Evolutionary conservation across 169 alveolate species (phyloP).

Genomic region (Plasmodium cynomolgi): DNA sequence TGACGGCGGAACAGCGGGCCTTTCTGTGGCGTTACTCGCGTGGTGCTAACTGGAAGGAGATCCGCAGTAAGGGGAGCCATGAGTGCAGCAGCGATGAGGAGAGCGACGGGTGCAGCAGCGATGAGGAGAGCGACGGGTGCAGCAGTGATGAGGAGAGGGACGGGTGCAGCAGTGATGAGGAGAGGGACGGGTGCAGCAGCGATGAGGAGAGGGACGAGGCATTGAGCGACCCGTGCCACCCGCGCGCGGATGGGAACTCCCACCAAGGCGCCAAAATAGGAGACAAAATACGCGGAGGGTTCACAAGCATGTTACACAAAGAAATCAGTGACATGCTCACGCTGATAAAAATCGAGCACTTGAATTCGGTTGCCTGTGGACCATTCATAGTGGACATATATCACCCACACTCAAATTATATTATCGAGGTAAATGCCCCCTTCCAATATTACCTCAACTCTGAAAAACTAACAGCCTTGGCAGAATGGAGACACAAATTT

Average conservation of each 20-base stretch:
- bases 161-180: background rate
- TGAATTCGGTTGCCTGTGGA: conserved; percentile 61
- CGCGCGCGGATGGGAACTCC: background rate
- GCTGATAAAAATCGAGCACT: conserved; percentile 33
- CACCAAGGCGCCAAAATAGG: background rate
- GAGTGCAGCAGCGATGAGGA: background rate
- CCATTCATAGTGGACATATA: conserved; percentile 69
- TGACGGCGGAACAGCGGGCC: conserved; percentile 33
- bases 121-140: background rate
- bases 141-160: background rate
- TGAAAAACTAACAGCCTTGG: conserved; percentile 35
- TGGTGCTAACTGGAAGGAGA: conserved; percentile 46
- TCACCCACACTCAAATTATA: conserved; percentile 58
- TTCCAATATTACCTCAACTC: conserved; percentile 61
- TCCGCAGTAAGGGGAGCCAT: background rate
- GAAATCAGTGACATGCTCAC: conserved; percentile 49
- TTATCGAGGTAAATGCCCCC: conserved; percentile 65
- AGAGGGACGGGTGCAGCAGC: background rate
- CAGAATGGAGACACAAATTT: conserved; percentile 83
- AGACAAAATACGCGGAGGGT: conserved; percentile 67
- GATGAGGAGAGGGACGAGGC: background rate
- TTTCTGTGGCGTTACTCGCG: conserved; percentile 42
- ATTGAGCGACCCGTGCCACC: background rate
- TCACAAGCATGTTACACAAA: conserved; percentile 57
- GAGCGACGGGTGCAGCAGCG: background rate